Base-by-base conservation (phyloP, 345 rosid genomes). In the Aquilaria yunnanensis region DNA sequence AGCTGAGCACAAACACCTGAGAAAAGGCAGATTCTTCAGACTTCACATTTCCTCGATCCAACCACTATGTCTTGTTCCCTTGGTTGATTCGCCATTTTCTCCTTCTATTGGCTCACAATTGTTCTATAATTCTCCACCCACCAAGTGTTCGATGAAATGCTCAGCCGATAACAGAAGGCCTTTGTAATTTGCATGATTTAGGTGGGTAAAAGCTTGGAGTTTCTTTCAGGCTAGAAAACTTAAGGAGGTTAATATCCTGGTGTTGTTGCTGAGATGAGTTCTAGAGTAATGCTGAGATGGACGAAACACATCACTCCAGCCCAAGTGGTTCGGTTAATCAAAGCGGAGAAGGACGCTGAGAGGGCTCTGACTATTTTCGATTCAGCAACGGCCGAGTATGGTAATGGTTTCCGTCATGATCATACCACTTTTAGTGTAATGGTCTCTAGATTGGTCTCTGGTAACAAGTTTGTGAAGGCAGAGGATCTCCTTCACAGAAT, bases 401-500 rank as follows among this genome's bases (percentile, higher is more conserved):
- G 79, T 1, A 85, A 85, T 46, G 95, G 97, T 54, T 86, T 75
- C 70, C 59, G 60, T 34, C 88, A 86, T 61, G 92, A 88, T 72
- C 70, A 77, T 32, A 70, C 54, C 14, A 77, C 91, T 45, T 94
- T 82, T 48, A 63, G 75, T 54, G 65, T 77, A 30, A 84, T 90
- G 85, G 84, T 90, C 57, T 81, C 81, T 6, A 86, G 82, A 57
- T 68, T 86, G 57, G 82, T 85, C 49, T 81, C 96, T 14, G 85
- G 87, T 1, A 90, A 85, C 72, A 80, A 75, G 33, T 90, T 86
- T 65, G 72, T 62, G 57, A 73, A 81, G 12, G 96, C 95, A 1
- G 96, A 90, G 72, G 86, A 85, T 68, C 69, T 94, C 14, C 76
- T 88, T 50, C 55, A 60, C 32, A 79, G 95, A 75, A 88, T 94